phyloP scores from a whole-genome alignment of 495 filamentous ascomycete genomes.

The Xylaria longipes region DNA sequence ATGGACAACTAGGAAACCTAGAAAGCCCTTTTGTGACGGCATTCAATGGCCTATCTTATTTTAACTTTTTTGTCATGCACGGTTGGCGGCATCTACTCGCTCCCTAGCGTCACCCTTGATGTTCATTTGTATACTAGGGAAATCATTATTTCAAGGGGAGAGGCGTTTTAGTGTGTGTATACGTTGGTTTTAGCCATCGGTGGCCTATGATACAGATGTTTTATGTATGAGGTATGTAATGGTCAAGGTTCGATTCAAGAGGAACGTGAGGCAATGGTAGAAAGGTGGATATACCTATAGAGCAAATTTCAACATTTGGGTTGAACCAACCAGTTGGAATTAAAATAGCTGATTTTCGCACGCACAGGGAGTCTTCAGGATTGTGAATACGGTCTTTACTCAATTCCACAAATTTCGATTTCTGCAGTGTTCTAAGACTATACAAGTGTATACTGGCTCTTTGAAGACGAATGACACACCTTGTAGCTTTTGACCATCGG shows the following conservation, averaged over 20 bases:
- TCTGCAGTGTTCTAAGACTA: conserved; percentile 4
- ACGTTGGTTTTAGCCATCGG: not conserved
- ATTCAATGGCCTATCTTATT: conserved; percentile 31
- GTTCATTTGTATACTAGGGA: conserved; percentile 23
- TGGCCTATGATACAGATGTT: conserved; percentile 13
- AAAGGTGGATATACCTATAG: conserved; percentile 25
- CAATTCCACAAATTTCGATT: conserved; percentile 18
- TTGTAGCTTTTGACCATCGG: not conserved
- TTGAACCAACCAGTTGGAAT: conserved; percentile 18
- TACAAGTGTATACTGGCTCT: not conserved
- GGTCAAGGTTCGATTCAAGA: conserved; percentile 4
- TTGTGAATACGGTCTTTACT: conserved; percentile 17
- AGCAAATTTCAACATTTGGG: conserved; percentile 17
- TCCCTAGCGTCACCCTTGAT: conserved; percentile 8
- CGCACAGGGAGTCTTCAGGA: not conserved
- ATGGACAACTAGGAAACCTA: conserved; percentile 28
- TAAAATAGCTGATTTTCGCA: not conserved
- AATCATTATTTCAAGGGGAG: not conserved
- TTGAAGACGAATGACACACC: not conserved
- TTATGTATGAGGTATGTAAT: conserved; percentile 26
- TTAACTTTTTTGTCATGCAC: conserved; percentile 8
- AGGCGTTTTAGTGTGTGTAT: conserved; percentile 12
- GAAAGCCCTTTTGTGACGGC: conserved; percentile 28
- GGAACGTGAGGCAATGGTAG: conserved; percentile 7
- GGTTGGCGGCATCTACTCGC: conserved; percentile 12